A percentile compares a stretch with the other conserved stretches of the same genome.
phyloP scores from a whole-genome alignment of 345 rosid species.

The Moricandia moricandioides region DNA sequence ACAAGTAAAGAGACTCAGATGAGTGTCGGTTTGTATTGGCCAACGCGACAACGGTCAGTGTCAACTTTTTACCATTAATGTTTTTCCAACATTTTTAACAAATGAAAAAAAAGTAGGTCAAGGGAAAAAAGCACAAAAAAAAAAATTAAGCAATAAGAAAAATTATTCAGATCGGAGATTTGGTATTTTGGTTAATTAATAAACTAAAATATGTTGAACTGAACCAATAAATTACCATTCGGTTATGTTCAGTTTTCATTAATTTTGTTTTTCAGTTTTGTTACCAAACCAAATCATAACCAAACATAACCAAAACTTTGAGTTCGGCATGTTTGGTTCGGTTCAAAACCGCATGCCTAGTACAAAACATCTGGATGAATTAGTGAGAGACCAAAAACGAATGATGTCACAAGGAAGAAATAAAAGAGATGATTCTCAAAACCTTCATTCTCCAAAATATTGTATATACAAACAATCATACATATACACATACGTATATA shows the following conservation, averaged over 20 bases:
- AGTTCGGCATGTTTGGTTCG: neutral
- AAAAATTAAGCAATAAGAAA: no score
- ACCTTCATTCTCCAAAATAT: conserved; percentile 20
- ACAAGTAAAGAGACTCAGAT: neutral
- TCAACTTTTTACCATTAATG: conserved; percentile 28
- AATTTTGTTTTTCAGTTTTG: no score
- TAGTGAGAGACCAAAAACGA: neutral
- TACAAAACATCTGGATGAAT: neutral
- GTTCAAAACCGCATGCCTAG: neutral
- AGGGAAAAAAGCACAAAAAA: neutral
- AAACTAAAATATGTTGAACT: no score
- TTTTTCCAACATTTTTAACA: neutral
- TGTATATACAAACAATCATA: conserved; percentile 24
- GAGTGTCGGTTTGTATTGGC: conserved; percentile 31
- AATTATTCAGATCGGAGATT: no score
- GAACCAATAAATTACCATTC: no score
- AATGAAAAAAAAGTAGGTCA: neutral
- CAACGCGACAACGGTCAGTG: conserved; percentile 25
- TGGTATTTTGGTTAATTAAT: no score
- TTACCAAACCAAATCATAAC: no score
- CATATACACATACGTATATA: neutral
- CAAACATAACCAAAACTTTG: neutral
- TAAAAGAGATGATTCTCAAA: conserved; percentile 28
- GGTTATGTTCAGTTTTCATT: no score
- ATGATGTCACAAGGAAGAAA: conserved; percentile 10